These are phyloP conservation scores for Byssochlamys sp. DNA, from an alignment of 2,329 filamentous ascomycete genomes.

Conservation along the genomic window DNA sequence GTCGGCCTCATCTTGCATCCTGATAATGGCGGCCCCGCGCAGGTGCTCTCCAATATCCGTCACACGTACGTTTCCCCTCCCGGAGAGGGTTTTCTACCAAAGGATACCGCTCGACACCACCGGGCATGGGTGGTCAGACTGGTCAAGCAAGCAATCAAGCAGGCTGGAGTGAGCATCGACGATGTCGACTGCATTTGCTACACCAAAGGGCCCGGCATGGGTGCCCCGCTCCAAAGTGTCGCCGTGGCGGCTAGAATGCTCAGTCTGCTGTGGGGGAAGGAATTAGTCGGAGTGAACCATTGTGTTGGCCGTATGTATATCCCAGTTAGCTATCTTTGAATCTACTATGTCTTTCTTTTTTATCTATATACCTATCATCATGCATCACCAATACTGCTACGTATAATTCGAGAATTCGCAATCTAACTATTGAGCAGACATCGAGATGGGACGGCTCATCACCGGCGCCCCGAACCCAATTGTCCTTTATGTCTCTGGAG, in stretches of 20 bases:
- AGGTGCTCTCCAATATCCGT: conserved; percentile 82
- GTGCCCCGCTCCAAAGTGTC: conserved; percentile 76
- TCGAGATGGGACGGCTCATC: conserved; percentile 93
- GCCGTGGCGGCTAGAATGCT: conserved; percentile 77
- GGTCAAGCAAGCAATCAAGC: conserved; percentile 67
- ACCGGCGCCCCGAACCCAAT: conserved; percentile 85
- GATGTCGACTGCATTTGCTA: conserved; percentile 91
- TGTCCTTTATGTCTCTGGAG: conserved; percentile 88
- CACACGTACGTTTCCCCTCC: conserved; percentile 89
- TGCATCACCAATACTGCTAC: background rate
- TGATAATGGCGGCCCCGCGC: conserved; percentile 44
- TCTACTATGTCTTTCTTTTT: background rate
- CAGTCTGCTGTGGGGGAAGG: conserved; percentile 71
- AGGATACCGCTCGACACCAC: conserved; percentile 91
- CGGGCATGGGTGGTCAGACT: conserved; percentile 71
- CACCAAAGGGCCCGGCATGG: conserved; percentile 93
- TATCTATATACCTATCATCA: background rate
- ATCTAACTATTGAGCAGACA: conserved; percentile 44
- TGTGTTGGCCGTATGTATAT: conserved; percentile 66
- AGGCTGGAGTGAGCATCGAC: conserved; percentile 51
- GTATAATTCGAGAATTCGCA: background rate
- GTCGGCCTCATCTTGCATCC: conserved; percentile 80
- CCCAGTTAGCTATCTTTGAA: background rate
- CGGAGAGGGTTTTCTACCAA: conserved; percentile 87
- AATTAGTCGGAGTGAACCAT: conserved; percentile 92